These are phyloP conservation scores for Pythium angustatum DNA, from an alignment of 352 stramenopile species.

Conservation along the genomic window DNA sequence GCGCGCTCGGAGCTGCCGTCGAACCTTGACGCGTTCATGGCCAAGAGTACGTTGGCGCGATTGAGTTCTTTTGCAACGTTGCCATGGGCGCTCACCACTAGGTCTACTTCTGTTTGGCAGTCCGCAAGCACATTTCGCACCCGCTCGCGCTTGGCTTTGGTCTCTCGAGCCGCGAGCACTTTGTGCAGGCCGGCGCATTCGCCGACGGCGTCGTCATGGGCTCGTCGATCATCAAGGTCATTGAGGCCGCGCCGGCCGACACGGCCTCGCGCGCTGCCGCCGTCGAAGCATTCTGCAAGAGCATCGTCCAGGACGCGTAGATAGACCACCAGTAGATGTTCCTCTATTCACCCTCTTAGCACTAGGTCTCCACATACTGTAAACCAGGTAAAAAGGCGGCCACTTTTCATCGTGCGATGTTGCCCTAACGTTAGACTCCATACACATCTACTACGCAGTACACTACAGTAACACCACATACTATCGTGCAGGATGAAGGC, in stretches of 20 bases:
- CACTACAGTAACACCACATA: background rate
- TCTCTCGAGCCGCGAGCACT: slow-evolving; percentile 93
- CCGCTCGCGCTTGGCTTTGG: slow-evolving; percentile 97
- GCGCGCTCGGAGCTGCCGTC: slow-evolving; percentile 87
- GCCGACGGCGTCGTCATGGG: slow-evolving; percentile 91
- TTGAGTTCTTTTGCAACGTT: background rate
- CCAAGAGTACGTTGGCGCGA: slow-evolving; percentile 54
- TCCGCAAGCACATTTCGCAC: slow-evolving; percentile 80
- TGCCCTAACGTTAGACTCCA: background rate
- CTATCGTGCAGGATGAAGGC: background rate
- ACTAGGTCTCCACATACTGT: no score
- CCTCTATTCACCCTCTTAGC: no score
- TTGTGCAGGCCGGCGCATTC: slow-evolving; percentile 89
- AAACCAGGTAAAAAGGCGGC: no score
- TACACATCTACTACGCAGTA: no score
- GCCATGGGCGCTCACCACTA: background rate
- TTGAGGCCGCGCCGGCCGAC: slow-evolving; percentile 60
- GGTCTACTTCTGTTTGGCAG: slow-evolving; percentile 30
- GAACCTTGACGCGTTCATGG: slow-evolving; percentile 94
- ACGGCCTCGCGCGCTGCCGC: slow-evolving; percentile 64
- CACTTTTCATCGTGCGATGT: background rate
- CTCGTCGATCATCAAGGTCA: slow-evolving; percentile 87
- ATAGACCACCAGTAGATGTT: background rate
- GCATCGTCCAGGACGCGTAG: slow-evolving; percentile 52
- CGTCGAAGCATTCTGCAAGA: slow-evolving; percentile 78